Percentiles rank a stretch among this genome's conserved stretches.
Evolutionary conservation across 352 stramenopile genomes (phyloP).

Genomic region (Halophytophthora polymorphica): DNA sequence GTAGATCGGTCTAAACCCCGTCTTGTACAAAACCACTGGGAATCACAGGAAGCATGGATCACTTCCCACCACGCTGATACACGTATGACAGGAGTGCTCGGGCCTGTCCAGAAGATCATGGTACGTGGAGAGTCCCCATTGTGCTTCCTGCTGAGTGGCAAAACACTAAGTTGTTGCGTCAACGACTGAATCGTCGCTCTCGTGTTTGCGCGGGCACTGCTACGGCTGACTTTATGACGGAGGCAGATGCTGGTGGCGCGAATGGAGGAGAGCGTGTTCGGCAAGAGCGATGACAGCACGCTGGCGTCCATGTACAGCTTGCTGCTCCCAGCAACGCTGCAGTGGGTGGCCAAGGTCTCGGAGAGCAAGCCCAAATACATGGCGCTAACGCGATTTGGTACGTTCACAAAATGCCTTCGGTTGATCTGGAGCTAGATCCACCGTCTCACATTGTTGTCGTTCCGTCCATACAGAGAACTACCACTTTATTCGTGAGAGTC

Average conservation of each 20-base stretch:
- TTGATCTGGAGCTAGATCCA: not conserved
- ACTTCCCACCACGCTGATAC: constrained; percentile 62
- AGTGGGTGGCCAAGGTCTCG: constrained; percentile 69
- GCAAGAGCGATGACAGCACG: constrained; percentile 53
- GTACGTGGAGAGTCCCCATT: constrained; percentile 7
- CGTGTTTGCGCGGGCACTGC: not conserved
- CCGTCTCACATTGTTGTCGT: not conserved
- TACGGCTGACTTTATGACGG: constrained; percentile 1
- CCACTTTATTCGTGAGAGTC: constrained; percentile 53
- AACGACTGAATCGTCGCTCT: not conserved
- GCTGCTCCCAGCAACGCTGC: constrained; percentile 53
- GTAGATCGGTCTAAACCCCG: not conserved
- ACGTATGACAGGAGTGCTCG: constrained; percentile 65
- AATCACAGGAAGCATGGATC: constrained; percentile 59
- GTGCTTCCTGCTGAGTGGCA: not conserved
- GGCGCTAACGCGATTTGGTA: constrained; percentile 55
- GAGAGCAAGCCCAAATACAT: constrained; percentile 70
- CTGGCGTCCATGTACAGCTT: constrained; percentile 66
- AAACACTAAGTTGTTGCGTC: not conserved
- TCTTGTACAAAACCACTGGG: too few relatives aligned
- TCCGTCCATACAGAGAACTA: constrained; percentile 54
- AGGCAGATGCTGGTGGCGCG: constrained; percentile 48
- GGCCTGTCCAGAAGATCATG: constrained; percentile 65
- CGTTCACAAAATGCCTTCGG: not conserved
- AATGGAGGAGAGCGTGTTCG: constrained; percentile 59